Conservation (phyloP, 176 grass and related monocot species). For the Carex kokanica region DNA sequence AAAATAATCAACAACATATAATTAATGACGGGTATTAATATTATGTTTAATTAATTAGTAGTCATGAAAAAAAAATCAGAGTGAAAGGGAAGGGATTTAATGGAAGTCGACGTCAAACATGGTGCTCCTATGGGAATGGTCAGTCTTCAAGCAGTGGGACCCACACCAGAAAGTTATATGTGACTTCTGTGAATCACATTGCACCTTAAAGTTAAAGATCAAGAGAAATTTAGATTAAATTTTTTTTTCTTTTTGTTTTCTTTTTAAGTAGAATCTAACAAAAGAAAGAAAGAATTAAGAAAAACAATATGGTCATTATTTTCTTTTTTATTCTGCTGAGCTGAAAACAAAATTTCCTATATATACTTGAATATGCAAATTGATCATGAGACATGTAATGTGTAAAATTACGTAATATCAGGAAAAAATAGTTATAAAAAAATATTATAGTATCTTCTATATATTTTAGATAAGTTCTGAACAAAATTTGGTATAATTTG, state of each 20-base stretch:
- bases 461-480: not conserved
- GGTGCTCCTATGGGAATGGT: not conserved
- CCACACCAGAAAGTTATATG: not conserved
- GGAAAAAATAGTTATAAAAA: not conserved
- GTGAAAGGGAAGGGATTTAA: not conserved
- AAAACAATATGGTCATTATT: not conserved
- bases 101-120: not conserved
- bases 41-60: slow-evolving; percentile 1
- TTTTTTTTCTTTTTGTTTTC: too few species aligned
- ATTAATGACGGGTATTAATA: too few species aligned
- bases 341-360: not conserved
- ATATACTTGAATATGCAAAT: not conserved
- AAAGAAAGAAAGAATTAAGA: not conserved
- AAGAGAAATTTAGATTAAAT: too few species aligned
- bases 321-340: not conserved
- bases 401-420: too few species aligned
- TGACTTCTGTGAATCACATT: slow-evolving; percentile 15
- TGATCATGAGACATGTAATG: not conserved
- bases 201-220: not conserved
- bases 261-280: too few species aligned
- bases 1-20: not conserved
- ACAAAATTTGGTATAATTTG: not conserved
- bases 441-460: not conserved
- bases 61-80: not conserved
- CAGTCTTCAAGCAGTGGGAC: too few species aligned